Evolutionary conservation across 2,329 filamentous ascomycete species (phyloP), one percentile per base, ranked within the genome.

Genomic region (Aspergillus puulaauensis): DNA sequence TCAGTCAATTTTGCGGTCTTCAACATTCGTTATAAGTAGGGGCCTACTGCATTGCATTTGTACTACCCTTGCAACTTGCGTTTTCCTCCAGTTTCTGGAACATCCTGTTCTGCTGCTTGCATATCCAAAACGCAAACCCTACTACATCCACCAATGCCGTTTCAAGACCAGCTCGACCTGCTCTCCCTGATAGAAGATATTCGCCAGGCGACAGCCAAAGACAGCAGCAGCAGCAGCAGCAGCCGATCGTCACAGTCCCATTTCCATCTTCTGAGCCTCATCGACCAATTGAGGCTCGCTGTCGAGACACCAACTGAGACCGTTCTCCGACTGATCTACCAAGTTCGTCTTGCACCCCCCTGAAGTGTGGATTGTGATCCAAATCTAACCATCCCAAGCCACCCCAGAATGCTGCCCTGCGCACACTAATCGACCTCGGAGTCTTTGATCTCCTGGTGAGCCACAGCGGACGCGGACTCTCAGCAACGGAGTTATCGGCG

Each of bases 241-340:
- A 59, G 54, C 4, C 61, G 61, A 3, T 66, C 66, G 4, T 48
- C 65, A 12, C 52, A 64, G 46, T 57, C 62, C 17, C 71, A 71
- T 49, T 66, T 66, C 12, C 66, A 67, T 33, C 57, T 74, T 14
- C 59, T 73, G 17, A 61, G 59, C 8, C 61, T 69, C 31, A 66
- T 73, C 33, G 67, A 70, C 27, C 61, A 69, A 45, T 47, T 74
- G 14, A 63, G 59, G 23, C 59, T 68, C 35, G 66, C 63, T 0
- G 66, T 70, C 15, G 71, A 74, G 60, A 70, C 69, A 1, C 71
- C 71, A 5, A 63, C 65, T 2, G 71, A 74, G 56, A 71, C 70
- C 1, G 60, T 71, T 5, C 60, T 69, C 44, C 68, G 71, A 6
- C 40, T 73, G 12, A 70, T 72, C 27, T 73, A 73, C 56, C 70